Evolutionary conservation across 306 rosid genomes (phyloP).

Genomic region (Medicago lupulina): DNA sequence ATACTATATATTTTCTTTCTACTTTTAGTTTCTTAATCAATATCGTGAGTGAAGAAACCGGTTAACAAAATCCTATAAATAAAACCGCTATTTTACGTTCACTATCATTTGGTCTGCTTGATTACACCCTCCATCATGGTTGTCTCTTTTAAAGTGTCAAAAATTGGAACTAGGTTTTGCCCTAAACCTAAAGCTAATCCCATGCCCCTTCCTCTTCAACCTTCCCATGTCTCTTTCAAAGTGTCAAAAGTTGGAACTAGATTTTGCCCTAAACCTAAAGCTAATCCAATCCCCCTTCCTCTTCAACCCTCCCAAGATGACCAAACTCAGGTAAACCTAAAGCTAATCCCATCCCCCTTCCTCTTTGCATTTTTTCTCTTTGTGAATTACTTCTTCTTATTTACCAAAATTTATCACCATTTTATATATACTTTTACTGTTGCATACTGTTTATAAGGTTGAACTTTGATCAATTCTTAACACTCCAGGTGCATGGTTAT

Average conservation of each 20-base stretch:
- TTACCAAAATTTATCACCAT: constrained; percentile 31
- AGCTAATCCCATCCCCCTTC: too few species aligned
- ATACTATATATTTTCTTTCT: too few species aligned
- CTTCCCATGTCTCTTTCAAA: constrained; percentile 47
- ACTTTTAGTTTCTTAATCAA: too few species aligned
- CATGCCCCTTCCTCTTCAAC: too few species aligned
- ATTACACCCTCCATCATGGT: constrained; percentile 38
- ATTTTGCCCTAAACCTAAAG: constrained; percentile 47
- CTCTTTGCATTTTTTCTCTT: constrained; percentile 7
- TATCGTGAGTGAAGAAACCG: too few species aligned
- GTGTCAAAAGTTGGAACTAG: constrained; percentile 54
- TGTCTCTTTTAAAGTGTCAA: constrained; percentile 58
- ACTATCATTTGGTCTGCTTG: too few species aligned
- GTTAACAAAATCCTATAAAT: too few species aligned
- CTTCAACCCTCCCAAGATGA: constrained; percentile 33
- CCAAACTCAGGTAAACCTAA: constrained; percentile 40
- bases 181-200: constrained; percentile 33
- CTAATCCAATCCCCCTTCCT: background rate
- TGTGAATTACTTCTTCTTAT: constrained; percentile 7
- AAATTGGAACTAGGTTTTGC: constrained; percentile 54
- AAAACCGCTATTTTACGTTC: too few species aligned
- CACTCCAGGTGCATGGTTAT: constrained; percentile 81
- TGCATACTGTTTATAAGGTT: constrained; percentile 27
- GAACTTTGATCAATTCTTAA: constrained; percentile 33
- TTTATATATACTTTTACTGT: constrained; percentile 12